Conservation (phyloP, 805 yeast species). For the Cyberlindnera galapagoensis region DNA sequence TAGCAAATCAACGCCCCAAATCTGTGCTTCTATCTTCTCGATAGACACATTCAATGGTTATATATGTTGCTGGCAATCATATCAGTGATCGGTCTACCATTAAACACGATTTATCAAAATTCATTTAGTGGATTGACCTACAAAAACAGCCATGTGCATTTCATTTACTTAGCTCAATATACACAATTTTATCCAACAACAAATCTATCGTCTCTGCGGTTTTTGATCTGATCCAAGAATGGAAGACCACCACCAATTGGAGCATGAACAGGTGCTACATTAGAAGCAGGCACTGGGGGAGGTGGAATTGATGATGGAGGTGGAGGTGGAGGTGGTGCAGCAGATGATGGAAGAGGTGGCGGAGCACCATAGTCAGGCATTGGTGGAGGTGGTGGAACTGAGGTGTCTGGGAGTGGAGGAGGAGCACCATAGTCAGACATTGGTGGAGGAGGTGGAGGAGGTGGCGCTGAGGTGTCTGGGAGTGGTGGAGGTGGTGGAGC, state of each 20-base stretch:
- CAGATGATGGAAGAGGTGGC: slow-evolving; percentile 16
- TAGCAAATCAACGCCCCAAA: no score
- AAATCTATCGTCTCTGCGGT: slow-evolving; percentile 39
- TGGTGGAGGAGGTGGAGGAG: slow-evolving; percentile 29
- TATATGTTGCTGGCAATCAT: no score
- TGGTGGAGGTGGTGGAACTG: slow-evolving; percentile 15
- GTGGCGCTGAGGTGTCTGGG: slow-evolving; percentile 23
- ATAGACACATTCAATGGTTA: no score
- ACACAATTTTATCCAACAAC: slow-evolving; percentile 33
- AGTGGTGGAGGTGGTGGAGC: slow-evolving; percentile 26
- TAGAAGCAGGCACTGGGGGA: slow-evolving; percentile 5
- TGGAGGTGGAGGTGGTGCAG: slow-evolving; percentile 22
- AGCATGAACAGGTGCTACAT: slow-evolving; percentile 15
- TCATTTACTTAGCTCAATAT: no score
- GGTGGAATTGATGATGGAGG: slow-evolving; percentile 15
- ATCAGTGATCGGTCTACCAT: no score
- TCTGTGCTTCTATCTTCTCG: no score
- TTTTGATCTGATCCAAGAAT: slow-evolving; percentile 44
- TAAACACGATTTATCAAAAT: no score
- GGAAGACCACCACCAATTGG: slow-evolving; percentile 37
- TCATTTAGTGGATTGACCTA: no score
- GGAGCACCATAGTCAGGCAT: slow-evolving; percentile 14
- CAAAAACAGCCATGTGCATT: no score
- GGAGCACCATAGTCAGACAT: slow-evolving; percentile 6
- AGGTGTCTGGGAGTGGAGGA: slow-evolving; percentile 25